These are phyloP conservation scores for Gossypium rotundifolium DNA, from an alignment of 345 rosid genomes.

Conservation along the genomic window DNA sequence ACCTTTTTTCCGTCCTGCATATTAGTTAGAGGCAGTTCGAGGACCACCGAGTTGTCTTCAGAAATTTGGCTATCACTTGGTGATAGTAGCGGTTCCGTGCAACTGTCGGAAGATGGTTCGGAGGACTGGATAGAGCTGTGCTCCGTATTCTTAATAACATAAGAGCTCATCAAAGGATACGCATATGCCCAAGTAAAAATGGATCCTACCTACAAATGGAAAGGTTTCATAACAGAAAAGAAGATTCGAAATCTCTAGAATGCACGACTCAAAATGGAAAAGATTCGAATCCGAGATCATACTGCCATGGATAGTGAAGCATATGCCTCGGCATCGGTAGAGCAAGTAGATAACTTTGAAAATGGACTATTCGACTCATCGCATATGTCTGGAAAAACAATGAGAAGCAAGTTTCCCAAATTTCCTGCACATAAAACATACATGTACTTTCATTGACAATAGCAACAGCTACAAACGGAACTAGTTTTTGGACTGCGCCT, in stretches of 20 bases:
- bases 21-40: conserved; percentile 8
- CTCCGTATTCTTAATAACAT: conserved; percentile 18
- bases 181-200: conserved; percentile 56
- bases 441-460: conserved; percentile 16
- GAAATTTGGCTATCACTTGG: conserved; percentile 12
- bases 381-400: conserved; percentile 59
- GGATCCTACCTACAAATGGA: conserved; percentile 42
- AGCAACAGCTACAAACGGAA: background rate
- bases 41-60: conserved; percentile 1
- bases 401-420: conserved; percentile 60
- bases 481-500: too few relatives aligned
- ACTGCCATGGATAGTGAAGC: conserved; percentile 44
- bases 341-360: conserved; percentile 45
- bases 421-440: conserved; percentile 7
- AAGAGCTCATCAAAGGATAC: conserved; percentile 42
- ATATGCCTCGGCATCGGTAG: conserved; percentile 45
- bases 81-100: conserved; percentile 39
- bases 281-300: conserved; percentile 32
- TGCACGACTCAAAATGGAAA: background rate
- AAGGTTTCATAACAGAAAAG: background rate
- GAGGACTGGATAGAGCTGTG: conserved; percentile 8
- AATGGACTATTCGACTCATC: conserved; percentile 58
- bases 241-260: background rate
- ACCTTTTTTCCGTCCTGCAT: conserved; percentile 19
- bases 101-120: conserved; percentile 18